Evolutionary conservation across 768 basidiomycete species (phyloP).

Genomic region (Podaxis sp.): DNA sequence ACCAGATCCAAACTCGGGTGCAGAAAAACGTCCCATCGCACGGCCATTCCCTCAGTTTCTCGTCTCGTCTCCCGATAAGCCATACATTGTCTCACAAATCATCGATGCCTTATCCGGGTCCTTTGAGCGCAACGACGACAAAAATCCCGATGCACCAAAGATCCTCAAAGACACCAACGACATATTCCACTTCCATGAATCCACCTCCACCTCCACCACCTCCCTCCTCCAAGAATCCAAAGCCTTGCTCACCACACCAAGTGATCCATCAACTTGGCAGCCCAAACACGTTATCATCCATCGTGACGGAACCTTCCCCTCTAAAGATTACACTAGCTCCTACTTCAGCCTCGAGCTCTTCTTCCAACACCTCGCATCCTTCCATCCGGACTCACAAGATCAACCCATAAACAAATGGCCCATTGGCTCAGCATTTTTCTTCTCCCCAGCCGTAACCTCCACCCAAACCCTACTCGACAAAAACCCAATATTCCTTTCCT

Average conservation of each 20-base stretch:
- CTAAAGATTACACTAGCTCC: conserved; percentile 53
- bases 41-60: conserved; percentile 63
- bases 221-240: conserved; percentile 25
- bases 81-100: conserved; percentile 38
- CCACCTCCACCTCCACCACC: conserved; percentile 29
- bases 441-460: conserved; percentile 88
- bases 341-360: conserved; percentile 68
- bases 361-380: conserved; percentile 48
- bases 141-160: conserved; percentile 12
- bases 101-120: conserved; percentile 32
- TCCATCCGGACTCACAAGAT: conserved; percentile 26
- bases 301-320: conserved; percentile 46
- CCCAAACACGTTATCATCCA: conserved; percentile 58
- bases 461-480: conserved; percentile 95
- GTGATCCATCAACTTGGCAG: conserved; percentile 37
- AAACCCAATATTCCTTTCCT: conserved; percentile 69
- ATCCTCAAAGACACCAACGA: conserved; percentile 69
- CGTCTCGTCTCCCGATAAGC: conserved; percentile 43
- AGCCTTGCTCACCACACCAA: conserved; percentile 16
- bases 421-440: conserved; percentile 77
- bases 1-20: conserved; percentile 25
- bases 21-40: conserved; percentile 27
- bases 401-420: conserved; percentile 39
- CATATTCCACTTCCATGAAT: conserved; percentile 59
- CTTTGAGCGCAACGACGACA: conserved; percentile 29